These are phyloP conservation scores for Candida ovalis DNA, from an alignment of 805 yeast genomes.

Conservation along the genomic window DNA sequence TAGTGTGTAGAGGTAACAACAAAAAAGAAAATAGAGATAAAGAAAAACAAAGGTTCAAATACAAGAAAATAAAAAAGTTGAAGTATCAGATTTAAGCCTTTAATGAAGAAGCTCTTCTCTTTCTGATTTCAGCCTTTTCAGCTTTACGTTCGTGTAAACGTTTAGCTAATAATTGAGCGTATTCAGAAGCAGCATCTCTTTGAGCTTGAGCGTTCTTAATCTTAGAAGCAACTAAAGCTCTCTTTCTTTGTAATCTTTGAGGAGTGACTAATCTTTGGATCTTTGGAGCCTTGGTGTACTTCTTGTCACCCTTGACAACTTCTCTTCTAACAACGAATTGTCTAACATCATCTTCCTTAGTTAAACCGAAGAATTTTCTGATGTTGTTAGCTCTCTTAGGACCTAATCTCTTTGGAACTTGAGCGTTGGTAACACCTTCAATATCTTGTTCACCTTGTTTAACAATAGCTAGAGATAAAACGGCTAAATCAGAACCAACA, in stretches of 20 bases:
- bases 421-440: constrained; percentile 91
- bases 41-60: background rate
- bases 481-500: constrained; percentile 96
- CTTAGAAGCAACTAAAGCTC: constrained; percentile 91
- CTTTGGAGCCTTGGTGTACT: constrained; percentile 99
- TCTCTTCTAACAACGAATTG: constrained; percentile 97
- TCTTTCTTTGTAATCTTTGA: constrained; percentile 98
- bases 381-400: constrained; percentile 99
- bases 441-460: constrained; percentile 97
- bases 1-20: background rate
- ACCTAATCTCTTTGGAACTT: constrained; percentile 98
- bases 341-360: constrained; percentile 90
- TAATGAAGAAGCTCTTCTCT: constrained; percentile 99
- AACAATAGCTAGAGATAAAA: constrained; percentile 85
- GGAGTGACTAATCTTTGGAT: constrained; percentile 99
- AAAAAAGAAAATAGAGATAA: background rate
- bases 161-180: constrained; percentile 97
- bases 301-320: constrained; percentile 95
- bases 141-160: constrained; percentile 98
- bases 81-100: constrained; percentile 58
- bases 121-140: constrained; percentile 96
- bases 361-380: constrained; percentile 98
- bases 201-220: constrained; percentile 96
- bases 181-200: constrained; percentile 99
- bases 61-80: background rate